Percentiles rank a stretch among this genome's conserved stretches.
phyloP scores from a whole-genome alignment of 1,284 basidiomycete genomes.

The Moesziomyces sp. region DNA sequence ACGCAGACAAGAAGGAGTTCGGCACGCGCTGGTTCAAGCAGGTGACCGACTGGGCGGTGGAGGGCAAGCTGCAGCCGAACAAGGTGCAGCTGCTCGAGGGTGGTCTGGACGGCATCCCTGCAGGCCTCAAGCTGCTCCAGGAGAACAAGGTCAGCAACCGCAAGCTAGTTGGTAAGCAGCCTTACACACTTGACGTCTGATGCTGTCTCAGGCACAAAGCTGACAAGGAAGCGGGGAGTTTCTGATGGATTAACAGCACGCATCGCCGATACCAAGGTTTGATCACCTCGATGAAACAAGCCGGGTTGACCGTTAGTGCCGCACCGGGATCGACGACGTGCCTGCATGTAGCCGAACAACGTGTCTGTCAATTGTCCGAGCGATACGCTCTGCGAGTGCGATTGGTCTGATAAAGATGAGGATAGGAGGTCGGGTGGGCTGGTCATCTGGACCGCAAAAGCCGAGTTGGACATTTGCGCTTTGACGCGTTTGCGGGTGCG shows the following conservation, averaged over 20 bases:
- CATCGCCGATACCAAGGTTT: constrained; percentile 27
- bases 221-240: neutral
- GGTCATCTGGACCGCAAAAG: constrained; percentile 14
- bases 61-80: constrained; percentile 58
- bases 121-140: constrained; percentile 52
- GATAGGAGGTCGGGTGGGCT: neutral
- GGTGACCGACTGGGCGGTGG: constrained; percentile 50
- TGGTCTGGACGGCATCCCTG: constrained; percentile 46
- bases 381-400: neutral
- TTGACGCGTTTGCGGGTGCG: neutral
- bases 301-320: neutral
- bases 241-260: constrained; percentile 9
- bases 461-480: neutral
- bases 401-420: neutral
- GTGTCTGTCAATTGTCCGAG: neutral
- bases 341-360: neutral
- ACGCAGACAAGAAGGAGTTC: constrained; percentile 39
- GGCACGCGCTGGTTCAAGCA: constrained; percentile 53
- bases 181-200: neutral
- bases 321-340: neutral
- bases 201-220: no score
- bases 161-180: constrained; percentile 66
- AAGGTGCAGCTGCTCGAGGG: constrained; percentile 47
- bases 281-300: constrained; percentile 7
- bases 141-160: constrained; percentile 59